Base-by-base conservation (phyloP, 805 yeast genomes). In the Kuraishia cidri region DNA sequence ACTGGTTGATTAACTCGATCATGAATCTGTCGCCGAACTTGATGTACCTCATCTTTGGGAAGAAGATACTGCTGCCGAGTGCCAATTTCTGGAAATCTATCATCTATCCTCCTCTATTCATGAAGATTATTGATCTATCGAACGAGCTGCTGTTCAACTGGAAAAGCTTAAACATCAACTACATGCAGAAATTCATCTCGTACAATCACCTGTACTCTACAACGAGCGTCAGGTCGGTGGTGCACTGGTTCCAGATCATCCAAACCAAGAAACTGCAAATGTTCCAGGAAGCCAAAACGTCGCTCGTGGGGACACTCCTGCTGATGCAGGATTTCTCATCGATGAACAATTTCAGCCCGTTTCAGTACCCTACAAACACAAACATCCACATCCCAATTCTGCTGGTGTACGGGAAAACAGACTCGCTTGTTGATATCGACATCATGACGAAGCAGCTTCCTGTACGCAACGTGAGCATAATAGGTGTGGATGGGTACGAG, bases 181-280 rank as follows among this genome's bases (percentile, higher is more conserved):
- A 69, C 37, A 57, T 73, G 26, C 95, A 88, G 54, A 90, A 88
- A 50, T 58, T 75, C 30, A 68, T 83, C n/a, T 71, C 84, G 11
- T 90, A 85, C 54, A 75, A 85, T 12, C 97, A 92, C 52, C 62
- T 90, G 34, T 90, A 88, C 58, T 83, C 95, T 2, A 81, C 94
- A 15, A 86, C 97, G 0, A 76, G 88, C 2, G 97, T 88, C 17
- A 90, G 88, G 54, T 73, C 83, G 7, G 87, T 86, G 29, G 97
- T 87, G n/a, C 96, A 86, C 56, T 86, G 96, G 96, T 85, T 86
- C 47, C 95, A 86, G 56, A 88, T 90, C 33, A 83, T 90, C 39
- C 66, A 79, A 33, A 66, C 81, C 5, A 73, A 72, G 29, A 68
- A 72, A 30, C 88, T 90, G 54, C 95, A 88, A 54, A 81, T 92